Base-by-base conservation (phyloP, 2,329 filamentous ascomycete species). In the Aquanectria penicillioides region DNA sequence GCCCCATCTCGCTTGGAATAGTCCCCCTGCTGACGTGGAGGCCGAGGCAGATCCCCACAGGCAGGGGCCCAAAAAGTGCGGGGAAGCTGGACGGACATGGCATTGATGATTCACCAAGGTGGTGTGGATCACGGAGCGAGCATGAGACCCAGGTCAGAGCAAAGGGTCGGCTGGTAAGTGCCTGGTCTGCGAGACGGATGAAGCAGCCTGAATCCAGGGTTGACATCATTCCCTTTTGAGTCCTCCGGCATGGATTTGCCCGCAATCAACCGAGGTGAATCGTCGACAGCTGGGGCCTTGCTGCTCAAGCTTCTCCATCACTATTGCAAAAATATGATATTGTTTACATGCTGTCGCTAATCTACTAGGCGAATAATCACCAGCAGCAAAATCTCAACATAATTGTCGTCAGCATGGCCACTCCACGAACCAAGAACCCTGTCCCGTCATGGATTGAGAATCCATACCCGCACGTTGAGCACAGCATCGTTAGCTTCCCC, bases 401-500 rank as follows among this genome's bases (percentile, higher is more conserved):
- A 23, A 18, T 38, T 5, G 11, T 18, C 17, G 28, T 44, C 33
- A 53, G 8, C 20, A 70, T 71, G 67, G 61, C 70, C 13, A 64
- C 64, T 5, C 62, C 62, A 10, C 50, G 57, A 34, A 69, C 64
- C 36, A 71, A 57, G 53, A 71, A 69, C 59, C 61, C 67, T 3
- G 67, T 75, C 67, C 73, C 73, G 4, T 61, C 61, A 29, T 75
- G 74, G 75, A 72, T 78, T 38, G 41, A 71, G 47, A 69, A 65
- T 11, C 65, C 70, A 1, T 73, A 74, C 25, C 73, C 73, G 25
- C 65, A 74, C 20, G 57, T 75, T 29, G 61, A 71, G 15, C 63
- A 74, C 61, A 71, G 66, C 59, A 61, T 76, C 23, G 52, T 80
- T 34, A 72, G 73, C 18, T 81, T 80, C 62, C 80, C 80, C 6